Evolutionary conservation across 495 filamentous ascomycete species (phyloP).

Genomic region (Penicillium ochrochloron): DNA sequence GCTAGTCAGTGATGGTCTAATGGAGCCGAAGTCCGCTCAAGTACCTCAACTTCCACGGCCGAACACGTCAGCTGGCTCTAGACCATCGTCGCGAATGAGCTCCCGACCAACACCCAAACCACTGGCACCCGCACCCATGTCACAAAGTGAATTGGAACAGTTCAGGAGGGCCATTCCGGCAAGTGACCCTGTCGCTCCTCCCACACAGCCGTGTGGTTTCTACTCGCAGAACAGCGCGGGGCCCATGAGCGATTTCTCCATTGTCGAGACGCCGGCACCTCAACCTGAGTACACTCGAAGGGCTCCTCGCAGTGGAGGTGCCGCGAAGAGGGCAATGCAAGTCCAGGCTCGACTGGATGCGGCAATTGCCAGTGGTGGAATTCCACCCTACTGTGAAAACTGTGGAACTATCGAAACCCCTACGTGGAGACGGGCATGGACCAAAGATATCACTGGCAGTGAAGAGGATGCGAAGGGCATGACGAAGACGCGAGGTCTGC

Average conservation of each 20-base stretch:
- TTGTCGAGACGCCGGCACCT: conserved; percentile 40
- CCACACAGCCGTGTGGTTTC: conserved; percentile 43
- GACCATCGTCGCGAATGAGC: conserved; percentile 46
- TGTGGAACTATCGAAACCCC: conserved; percentile 95
- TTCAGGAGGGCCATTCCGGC: conserved; percentile 52
- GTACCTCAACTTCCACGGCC: conserved; percentile 29
- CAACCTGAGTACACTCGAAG: conserved; percentile 34
- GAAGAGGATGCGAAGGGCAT: conserved; percentile 67
- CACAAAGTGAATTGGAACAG: conserved; percentile 42
- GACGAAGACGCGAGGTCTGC: conserved; percentile 66
- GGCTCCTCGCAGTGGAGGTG: conserved; percentile 40
- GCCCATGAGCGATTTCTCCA: conserved; percentile 45
- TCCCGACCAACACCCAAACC: conserved; percentile 45
- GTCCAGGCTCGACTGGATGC: conserved; percentile 60
- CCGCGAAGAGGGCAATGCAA: conserved; percentile 43
- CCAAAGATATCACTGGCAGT: conserved; percentile 64
- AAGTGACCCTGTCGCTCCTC: conserved; percentile 60
- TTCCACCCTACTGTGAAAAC: conserved; percentile 86
- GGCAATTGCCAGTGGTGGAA: conserved; percentile 70
- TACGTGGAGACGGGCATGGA: conserved; percentile 90
- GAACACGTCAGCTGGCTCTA: conserved; percentile 34
- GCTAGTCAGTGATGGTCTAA: conserved; percentile 22
- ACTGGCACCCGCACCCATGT: conserved; percentile 44
- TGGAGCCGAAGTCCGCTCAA: conserved; percentile 28
- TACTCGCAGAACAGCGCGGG: conserved; percentile 54